These are phyloP conservation scores for Parathielavia appendiculata DNA, from an alignment of 495 filamentous ascomycete genomes.

Conservation along the genomic window DNA sequence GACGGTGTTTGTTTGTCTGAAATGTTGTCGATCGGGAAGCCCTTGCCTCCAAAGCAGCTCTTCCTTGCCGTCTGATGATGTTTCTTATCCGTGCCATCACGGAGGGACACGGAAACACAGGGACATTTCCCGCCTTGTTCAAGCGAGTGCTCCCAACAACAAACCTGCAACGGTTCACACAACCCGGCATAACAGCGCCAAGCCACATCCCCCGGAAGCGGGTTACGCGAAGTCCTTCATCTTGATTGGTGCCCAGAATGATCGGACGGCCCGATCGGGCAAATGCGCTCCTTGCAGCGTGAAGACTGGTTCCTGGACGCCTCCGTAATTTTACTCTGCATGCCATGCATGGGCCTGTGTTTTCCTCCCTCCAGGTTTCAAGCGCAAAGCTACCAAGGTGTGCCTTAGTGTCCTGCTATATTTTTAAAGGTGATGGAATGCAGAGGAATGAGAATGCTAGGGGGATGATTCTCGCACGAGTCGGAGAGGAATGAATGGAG, in stretches of 20 bases:
- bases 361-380: background rate
- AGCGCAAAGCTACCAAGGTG: background rate
- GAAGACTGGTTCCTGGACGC: background rate
- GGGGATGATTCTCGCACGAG: background rate
- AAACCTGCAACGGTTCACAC: background rate
- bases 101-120: no score
- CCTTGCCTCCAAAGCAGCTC: no score
- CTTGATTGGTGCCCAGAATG: constrained; percentile 24
- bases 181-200: constrained; percentile 3
- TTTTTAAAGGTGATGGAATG: background rate
- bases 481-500: background rate
- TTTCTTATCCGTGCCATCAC: no score
- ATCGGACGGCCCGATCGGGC: constrained; percentile 17
- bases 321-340: background rate
- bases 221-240: constrained; percentile 10
- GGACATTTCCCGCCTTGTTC: background rate
- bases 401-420: no score
- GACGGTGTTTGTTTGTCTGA: no score
- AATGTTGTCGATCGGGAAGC: no score
- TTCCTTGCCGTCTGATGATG: no score
- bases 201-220: constrained; percentile 3
- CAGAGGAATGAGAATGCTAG: background rate
- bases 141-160: background rate
- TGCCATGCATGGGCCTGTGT: background rate
- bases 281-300: background rate